These are phyloP conservation scores for Rhodotorula sp. DNA, from an alignment of 1,284 basidiomycete species.

Conservation along the genomic window DNA sequence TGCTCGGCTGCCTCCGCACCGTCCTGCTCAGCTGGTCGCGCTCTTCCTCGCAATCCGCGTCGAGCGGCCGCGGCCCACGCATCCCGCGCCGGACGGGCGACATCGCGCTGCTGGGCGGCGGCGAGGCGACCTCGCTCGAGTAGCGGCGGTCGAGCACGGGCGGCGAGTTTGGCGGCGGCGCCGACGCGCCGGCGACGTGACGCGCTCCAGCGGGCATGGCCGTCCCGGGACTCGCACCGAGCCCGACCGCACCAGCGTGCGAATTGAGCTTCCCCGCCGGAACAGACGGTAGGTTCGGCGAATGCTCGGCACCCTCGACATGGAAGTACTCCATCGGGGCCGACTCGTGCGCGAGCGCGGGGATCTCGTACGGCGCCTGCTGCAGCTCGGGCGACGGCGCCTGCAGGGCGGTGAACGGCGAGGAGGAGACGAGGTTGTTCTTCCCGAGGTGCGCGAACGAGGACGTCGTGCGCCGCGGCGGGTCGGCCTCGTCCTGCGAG, in stretches of 20 bases:
- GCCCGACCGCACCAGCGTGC: neutral
- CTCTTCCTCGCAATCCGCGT: constrained; percentile 18
- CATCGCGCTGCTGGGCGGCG: constrained; percentile 14
- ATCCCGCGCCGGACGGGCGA: constrained; percentile 27
- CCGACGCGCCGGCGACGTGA: constrained; percentile 12
- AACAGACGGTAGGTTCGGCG: constrained; percentile 3
- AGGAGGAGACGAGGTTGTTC: constrained; percentile 37
- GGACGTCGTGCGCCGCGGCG: constrained; percentile 16
- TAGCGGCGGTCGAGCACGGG: neutral
- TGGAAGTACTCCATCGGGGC: constrained; percentile 23
- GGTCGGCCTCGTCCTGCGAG: constrained; percentile 4
- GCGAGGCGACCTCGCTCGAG: neutral
- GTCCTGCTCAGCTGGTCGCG: constrained; percentile 12
- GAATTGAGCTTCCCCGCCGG: too few species aligned
- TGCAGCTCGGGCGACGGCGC: constrained; percentile 33
- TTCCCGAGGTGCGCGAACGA: constrained; percentile 30
- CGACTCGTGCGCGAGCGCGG: constrained; percentile 27
- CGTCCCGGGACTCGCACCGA: neutral
- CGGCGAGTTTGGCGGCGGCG: constrained; percentile 25
- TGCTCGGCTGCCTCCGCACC: constrained; percentile 34
- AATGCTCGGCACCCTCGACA: neutral
- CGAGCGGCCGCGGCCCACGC: constrained; percentile 26
- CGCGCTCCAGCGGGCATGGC: neutral
- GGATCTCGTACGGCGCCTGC: constrained; percentile 36
- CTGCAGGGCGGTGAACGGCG: constrained; percentile 26